Percentiles rank a stretch among this genome's conserved stretches.
Conservation (phyloP, 2,329 filamentous ascomycete species). For the Monosporascus cannonballus region DNA sequence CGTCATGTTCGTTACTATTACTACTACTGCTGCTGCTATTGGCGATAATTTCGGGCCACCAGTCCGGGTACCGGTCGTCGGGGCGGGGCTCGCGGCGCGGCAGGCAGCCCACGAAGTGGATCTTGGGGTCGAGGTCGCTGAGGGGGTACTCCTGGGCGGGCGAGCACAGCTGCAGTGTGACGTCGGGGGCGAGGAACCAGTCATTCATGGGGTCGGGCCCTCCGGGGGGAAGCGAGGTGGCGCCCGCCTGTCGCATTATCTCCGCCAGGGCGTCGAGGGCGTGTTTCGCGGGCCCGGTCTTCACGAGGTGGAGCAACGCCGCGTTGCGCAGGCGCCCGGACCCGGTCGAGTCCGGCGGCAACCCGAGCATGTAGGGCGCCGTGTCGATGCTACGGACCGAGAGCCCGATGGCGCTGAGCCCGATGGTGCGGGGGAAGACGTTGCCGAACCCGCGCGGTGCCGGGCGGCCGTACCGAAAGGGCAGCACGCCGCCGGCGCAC, state of each 20-base stretch:
- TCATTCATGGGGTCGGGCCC: conserved; percentile 18
- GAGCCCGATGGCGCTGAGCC: conserved; percentile 33
- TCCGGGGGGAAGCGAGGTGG: conserved; percentile 4
- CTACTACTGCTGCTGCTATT: conserved; percentile 16
- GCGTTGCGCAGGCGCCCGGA: conserved; percentile 30
- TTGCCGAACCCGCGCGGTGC: conserved; percentile 29
- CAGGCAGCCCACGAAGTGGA: conserved; percentile 38
- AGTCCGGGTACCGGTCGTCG: conserved; percentile 30
- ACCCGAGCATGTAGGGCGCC: conserved; percentile 30
- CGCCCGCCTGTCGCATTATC: conserved; percentile 3
- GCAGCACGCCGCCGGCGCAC: conserved; percentile 29
- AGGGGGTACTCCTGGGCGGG: conserved; percentile 30
- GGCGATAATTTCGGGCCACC: conserved; percentile 37
- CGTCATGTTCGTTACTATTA: conserved; percentile 1
- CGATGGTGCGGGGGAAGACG: conserved; percentile 29
- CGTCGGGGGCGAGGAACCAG: conserved; percentile 25
- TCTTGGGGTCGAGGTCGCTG: conserved; percentile 28
- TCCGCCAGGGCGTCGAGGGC: background rate
- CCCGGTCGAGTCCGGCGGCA: conserved; percentile 31
- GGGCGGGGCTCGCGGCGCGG: conserved; percentile 25
- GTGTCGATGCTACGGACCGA: conserved; percentile 30
- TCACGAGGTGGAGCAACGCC: conserved; percentile 16
- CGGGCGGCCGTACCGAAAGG: conserved; percentile 31
- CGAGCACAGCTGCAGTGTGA: conserved; percentile 29
- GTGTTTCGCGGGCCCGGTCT: conserved; percentile 1